Base-by-base conservation (phyloP, 129 eudicot species). In the Centrapalus pauciflorus region DNA sequence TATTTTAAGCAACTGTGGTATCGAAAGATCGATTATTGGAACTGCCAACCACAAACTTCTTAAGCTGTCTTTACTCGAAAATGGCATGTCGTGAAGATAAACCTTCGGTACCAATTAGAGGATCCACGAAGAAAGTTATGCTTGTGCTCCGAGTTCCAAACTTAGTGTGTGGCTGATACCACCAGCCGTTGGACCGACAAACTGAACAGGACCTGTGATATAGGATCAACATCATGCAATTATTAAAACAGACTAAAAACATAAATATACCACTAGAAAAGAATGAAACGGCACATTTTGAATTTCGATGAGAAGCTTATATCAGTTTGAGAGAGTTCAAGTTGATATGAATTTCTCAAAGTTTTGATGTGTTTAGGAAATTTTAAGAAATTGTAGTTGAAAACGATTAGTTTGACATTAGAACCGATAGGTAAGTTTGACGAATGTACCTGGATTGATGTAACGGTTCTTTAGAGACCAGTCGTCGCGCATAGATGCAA, bases 131-230 rank as follows among this genome's bases (percentile, higher is more conserved):
- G 23, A 12, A 30, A 57, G 7, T 74, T 80, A 85, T 10, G 80
- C 87, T 64, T 75, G 78, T 35, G 86, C 92, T 41, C 90, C 97
- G 16, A 91, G 96, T 71, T 91, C 97, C 88, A 91, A 76, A 72
- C 58, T 43, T 7, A 91, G 69, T 0, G 97, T 91, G 79, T 91
- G 90, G 67, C 74, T 87, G 45, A 27, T 71, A 13, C 30, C 40
- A 77, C 85, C 69, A 20, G 97, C 73, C 3, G 81, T 61, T 20
- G 93, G 80, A 17, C 97, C 96, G 16, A 61, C 54, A 59, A 84
- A 87, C 61, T 91, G 97, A 71, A 91, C 52, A 5, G 97, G 97
- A 16, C 97, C 97, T 91, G 85, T 41, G 7, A 50, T 7, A 13
- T 20, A 75, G 65, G 25, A 4, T 29, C 12, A 68, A 35, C 3